phyloP scores from a whole-genome alignment of 1,284 basidiomycete genomes.

The Psilocybe mexicana region DNA sequence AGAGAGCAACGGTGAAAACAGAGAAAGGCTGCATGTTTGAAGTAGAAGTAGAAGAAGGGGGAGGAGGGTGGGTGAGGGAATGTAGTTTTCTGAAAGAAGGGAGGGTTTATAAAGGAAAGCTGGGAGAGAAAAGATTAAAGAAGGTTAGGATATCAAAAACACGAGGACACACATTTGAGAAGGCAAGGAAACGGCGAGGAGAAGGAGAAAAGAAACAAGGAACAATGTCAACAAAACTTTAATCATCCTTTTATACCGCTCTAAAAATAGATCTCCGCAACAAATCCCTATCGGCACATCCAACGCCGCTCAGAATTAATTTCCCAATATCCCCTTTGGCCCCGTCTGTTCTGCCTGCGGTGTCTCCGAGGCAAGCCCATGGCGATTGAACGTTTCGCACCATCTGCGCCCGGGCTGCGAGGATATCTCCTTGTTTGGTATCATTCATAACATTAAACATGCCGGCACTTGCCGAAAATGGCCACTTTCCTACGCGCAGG shows the following conservation, averaged over 20 bases:
- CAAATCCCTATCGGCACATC: not conserved
- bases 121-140: conserved; percentile 14
- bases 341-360: not conserved
- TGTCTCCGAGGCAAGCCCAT: not conserved
- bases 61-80: conserved; percentile 25
- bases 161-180: conserved; percentile 21
- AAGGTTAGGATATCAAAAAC: conserved; percentile 29
- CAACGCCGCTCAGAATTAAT: conserved; percentile 6
- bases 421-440: not conserved
- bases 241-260: conserved; percentile 16
- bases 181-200: conserved; percentile 21
- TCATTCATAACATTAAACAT: not conserved
- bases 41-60: conserved; percentile 19
- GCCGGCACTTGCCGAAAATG: conserved; percentile 11
- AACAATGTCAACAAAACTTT: conserved; percentile 18
- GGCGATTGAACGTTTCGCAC: not conserved
- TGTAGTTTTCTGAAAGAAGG: conserved; percentile 23
- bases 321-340: not conserved
- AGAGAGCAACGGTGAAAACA: conserved; percentile 47
- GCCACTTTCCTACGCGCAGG: not conserved
- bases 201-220: conserved; percentile 17
- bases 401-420: not conserved
- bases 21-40: conserved; percentile 48
- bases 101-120: conserved; percentile 34
- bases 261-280: conserved; percentile 13